Conservation (phyloP, 768 basidiomycete species). For the Podaxis sp. region DNA sequence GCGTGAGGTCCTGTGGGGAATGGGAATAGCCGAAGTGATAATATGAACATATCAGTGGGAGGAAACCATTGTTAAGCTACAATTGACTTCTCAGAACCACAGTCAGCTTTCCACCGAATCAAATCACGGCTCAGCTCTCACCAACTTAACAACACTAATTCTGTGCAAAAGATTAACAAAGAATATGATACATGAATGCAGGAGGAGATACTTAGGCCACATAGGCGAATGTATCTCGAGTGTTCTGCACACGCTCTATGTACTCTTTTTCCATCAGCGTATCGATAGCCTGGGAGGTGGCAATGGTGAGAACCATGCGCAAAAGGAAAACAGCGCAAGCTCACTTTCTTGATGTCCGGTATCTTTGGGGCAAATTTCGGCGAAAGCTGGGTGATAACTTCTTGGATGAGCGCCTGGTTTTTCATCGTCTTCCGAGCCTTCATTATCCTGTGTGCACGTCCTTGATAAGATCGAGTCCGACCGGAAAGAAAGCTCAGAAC, state of each 20-base stretch:
- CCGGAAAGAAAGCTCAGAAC: slow-evolving; percentile 3
- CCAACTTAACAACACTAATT: background rate
- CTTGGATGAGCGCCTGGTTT: slow-evolving; percentile 86
- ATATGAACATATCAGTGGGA: background rate
- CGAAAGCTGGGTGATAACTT: slow-evolving; percentile 88
- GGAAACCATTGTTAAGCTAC: background rate
- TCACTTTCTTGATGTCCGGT: slow-evolving; percentile 94
- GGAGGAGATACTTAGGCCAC: slow-evolving; percentile 49
- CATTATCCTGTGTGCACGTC: slow-evolving; percentile 70
- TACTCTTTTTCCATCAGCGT: slow-evolving; percentile 96
- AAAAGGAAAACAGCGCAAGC: slow-evolving; percentile 9
- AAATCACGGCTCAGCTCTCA: background rate
- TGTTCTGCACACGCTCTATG: slow-evolving; percentile 89
- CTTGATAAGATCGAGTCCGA: slow-evolving; percentile 1
- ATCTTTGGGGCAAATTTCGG: slow-evolving; percentile 91
- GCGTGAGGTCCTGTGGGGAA: no score
- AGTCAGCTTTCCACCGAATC: background rate
- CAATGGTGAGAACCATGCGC: background rate
- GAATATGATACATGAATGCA: slow-evolving; percentile 11
- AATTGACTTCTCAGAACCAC: background rate
- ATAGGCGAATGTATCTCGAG: slow-evolving; percentile 85
- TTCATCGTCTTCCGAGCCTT: slow-evolving; percentile 96
- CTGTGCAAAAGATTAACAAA: background rate
- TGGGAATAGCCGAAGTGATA: background rate
- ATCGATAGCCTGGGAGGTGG: slow-evolving; percentile 76